Base-by-base conservation (phyloP, 2,329 filamentous ascomycete species). In the Paraconiothyrium brasiliense region DNA sequence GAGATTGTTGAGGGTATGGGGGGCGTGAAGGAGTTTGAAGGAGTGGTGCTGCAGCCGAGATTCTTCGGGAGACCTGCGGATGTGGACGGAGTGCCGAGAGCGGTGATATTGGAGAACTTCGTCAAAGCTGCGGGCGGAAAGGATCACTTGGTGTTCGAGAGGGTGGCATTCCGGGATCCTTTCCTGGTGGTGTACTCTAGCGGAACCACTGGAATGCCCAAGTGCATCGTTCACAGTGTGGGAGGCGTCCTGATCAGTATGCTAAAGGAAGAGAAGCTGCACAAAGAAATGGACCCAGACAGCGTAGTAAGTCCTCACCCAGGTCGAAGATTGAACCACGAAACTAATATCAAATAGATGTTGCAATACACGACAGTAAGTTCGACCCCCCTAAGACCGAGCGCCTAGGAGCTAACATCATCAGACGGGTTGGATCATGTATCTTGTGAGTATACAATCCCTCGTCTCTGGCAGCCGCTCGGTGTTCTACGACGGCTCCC, bases 401-500 rank as follows among this genome's bases (percentile, higher is more conserved):
- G 34, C n/a, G 52, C 30, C 32, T 13, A 34, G 13, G 2, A 44
- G 37, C 34, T 58, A 48, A 58, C 30, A 30, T 22, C 8, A 8
- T 20, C 39, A 77, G 75, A 78, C 76, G 4, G 75, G 76, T 14
- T 96, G 92, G 92, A 95, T 97, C 78, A 96, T 97, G 92, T 95
- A 94, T 73, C 81, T 93, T 9, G 79, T 83, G 2, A 86, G 84
- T 41, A 81, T 92, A 0, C 82, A 84, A 22, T 81, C 83, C 4
- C 81, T 94, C 8, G 69, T 90, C 1, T 79, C 83, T 43, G 91
- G 92, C 8, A 83, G 84, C 0, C 84, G 87, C 6, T 82, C 85
- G 1, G 78, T 96, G 1, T 81, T 94, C n/a, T 96, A 96, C 74
- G 92, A 96, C 72, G 93, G 92, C 3, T 92, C 89, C 9, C 92